Evolutionary conservation across 352 stramenopile species (phyloP), one percentile per base, ranked within the genome.

Genomic region (Globisporangium radiosum): DNA sequence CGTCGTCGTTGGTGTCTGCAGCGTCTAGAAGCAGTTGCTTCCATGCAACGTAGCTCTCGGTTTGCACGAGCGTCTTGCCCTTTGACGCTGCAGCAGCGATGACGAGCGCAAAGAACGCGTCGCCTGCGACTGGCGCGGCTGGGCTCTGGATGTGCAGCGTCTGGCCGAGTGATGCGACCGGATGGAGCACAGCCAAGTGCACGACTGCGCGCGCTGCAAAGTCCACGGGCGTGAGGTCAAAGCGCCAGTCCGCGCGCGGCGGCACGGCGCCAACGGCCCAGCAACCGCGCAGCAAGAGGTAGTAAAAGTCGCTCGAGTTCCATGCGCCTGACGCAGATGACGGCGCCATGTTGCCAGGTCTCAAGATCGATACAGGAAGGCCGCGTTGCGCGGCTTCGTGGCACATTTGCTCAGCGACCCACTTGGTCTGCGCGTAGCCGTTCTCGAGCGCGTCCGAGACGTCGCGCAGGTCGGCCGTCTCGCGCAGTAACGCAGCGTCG

Each of bases 211-310:
- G 81, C 17, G 88, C 87, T 8, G 90, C 90, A 68, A 96, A 96
- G 68, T 97, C 86, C 40, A 97, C 87, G 1, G 91, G 88, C n/a
- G 91, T 97, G 70, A 95, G 79, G 63, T 97, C 91, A 48, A 97
- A 91, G 56, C 70, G 76, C 84, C 87, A 97, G 52, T 85, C 75
- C 2, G 71, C 69, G 11, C 79, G 72, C 40, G 75, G 60, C 5
- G 87, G 86, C 19, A 91, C 68, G 7, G 76, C 79, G 4, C 71
- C 72, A 7, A 96, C 60, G 47, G 59, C 65, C 47, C 81, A 69
- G 56, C 85, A 96, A 39, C 86, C 89, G 56, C 85, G 78, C 40
- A 97, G 74, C 36, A 97, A 63, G 57, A 97, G 62, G 47, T 85
- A 95, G 65, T 96, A 92, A 63, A 97, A 95, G 67, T 97, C 91